Percentiles rank a stretch among this genome's conserved stretches.
These are phyloP conservation scores for Amanita rubescens DNA, from an alignment of 768 basidiomycete genomes.

Conservation along the genomic window DNA sequence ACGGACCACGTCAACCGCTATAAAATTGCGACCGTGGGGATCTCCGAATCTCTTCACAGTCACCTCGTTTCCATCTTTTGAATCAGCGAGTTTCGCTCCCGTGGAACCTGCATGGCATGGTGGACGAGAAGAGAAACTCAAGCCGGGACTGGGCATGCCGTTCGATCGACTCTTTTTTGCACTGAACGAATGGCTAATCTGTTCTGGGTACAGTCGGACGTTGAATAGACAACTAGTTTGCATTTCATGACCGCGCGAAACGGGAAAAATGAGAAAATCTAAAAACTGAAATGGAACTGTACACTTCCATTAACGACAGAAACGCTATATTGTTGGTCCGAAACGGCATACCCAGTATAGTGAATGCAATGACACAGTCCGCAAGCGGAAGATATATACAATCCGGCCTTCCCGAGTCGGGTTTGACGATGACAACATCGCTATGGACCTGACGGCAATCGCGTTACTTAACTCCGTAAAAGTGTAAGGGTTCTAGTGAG, in stretches of 20 bases:
- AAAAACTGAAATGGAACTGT: background rate
- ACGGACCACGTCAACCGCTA: constrained; percentile 20
- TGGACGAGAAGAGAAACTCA: constrained; percentile 41
- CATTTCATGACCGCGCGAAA: constrained; percentile 1
- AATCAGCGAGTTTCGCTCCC: constrained; percentile 10
- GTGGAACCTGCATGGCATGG: constrained; percentile 11
- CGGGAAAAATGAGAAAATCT: background rate
- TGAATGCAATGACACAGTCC: background rate
- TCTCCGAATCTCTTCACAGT: constrained; percentile 21
- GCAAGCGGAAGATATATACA: too few relatives aligned
- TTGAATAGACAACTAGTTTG: background rate
- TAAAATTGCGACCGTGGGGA: background rate
- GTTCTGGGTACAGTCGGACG: constrained; percentile 44
- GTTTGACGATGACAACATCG: background rate
- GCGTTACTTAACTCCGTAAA: constrained; percentile 2
- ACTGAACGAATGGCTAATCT: constrained; percentile 65
- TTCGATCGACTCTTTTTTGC: constrained; percentile 31
- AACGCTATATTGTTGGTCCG: background rate
- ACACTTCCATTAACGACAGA: background rate
- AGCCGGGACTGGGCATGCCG: constrained; percentile 67
- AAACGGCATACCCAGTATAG: background rate
- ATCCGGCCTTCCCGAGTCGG: background rate
- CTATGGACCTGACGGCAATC: background rate
- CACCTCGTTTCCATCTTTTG: constrained; percentile 18
- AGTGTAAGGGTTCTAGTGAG: background rate